Evolutionary conservation across 2,329 filamentous ascomycete genomes (phyloP).

Genomic region (Clonostachys byssicola): DNA sequence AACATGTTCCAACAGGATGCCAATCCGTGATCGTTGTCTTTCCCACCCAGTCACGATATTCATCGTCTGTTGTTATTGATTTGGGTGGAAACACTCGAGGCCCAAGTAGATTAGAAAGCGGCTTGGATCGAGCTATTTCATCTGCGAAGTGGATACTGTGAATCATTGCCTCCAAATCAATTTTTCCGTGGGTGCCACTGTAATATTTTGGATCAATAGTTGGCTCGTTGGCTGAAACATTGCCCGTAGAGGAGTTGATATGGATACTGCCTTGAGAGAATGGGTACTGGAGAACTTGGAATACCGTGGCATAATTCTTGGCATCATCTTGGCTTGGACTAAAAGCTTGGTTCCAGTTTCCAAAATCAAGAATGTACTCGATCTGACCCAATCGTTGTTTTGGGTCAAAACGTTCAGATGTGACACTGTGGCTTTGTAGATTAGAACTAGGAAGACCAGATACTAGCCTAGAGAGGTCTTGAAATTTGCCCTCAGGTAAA

Average conservation of each 20-base stretch:
- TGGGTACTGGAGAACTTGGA: slow-evolving; percentile 36
- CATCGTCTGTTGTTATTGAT: slow-evolving; percentile 37
- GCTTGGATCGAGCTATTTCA: slow-evolving; percentile 22
- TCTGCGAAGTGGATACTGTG: slow-evolving; percentile 36
- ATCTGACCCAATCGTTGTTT: too few species aligned
- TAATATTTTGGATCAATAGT: slow-evolving; percentile 52
- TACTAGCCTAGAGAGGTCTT: too few species aligned
- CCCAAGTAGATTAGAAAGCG: slow-evolving; percentile 36
- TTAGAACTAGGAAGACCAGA: too few species aligned
- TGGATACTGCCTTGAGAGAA: slow-evolving; percentile 56
- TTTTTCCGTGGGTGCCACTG: slow-evolving; percentile 30
- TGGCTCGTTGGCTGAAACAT: slow-evolving; percentile 32
- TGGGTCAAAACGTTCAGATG: too few species aligned
- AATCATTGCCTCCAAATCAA: slow-evolving; percentile 49
- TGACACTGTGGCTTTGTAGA: too few species aligned
- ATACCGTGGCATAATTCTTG: too few species aligned
- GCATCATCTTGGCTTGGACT: too few species aligned
- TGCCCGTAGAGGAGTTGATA: slow-evolving; percentile 28
- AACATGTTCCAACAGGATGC: slow-evolving; percentile 32
- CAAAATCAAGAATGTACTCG: too few species aligned
- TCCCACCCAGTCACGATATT: slow-evolving; percentile 15
- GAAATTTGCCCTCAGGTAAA: too few species aligned
- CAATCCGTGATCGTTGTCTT: slow-evolving; percentile 23
- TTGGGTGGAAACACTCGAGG: slow-evolving; percentile 39
- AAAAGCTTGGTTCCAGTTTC: too few species aligned